phyloP scores from a whole-genome alignment of 2,329 filamentous ascomycete genomes.

The Aspergillus caelatus region DNA sequence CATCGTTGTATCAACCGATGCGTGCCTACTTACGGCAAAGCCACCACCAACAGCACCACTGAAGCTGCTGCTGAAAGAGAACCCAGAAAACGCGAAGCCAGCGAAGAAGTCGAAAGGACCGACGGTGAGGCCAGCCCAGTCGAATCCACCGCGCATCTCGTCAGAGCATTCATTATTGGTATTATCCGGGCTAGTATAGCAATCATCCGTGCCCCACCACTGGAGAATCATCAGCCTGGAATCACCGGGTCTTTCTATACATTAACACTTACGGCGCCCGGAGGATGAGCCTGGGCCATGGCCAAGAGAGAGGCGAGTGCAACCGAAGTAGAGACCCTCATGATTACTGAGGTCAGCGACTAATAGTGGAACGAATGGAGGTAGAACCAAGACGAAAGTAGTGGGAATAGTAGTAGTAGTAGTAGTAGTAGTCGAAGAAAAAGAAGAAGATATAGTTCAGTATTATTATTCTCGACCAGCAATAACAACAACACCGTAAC shows the following conservation, averaged over 20 bases:
- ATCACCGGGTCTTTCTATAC: not conserved
- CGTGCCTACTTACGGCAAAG: constrained; percentile 46
- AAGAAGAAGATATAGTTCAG: constrained; percentile 8
- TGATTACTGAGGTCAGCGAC: constrained; percentile 17
- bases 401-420: constrained; percentile 31
- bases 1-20: not conserved
- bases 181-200: constrained; percentile 71
- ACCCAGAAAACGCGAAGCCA: constrained; percentile 75
- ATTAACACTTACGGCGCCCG: constrained; percentile 47
- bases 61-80: constrained; percentile 65
- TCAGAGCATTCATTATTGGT: constrained; percentile 75
- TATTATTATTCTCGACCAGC: constrained; percentile 22
- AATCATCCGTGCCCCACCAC: constrained; percentile 54
- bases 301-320: constrained; percentile 46
- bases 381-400: constrained; percentile 9
- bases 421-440: constrained; percentile 29
- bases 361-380: constrained; percentile 21
- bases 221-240: constrained; percentile 18
- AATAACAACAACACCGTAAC: constrained; percentile 17
- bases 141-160: constrained; percentile 70
- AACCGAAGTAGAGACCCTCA: constrained; percentile 30
- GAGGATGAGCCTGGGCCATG: constrained; percentile 41
- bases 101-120: constrained; percentile 69
- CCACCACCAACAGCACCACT: constrained; percentile 30
- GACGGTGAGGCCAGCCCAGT: constrained; percentile 66